phyloP scores from a whole-genome alignment of 805 yeast species.

The Sungouiozyma ichnusensis region DNA sequence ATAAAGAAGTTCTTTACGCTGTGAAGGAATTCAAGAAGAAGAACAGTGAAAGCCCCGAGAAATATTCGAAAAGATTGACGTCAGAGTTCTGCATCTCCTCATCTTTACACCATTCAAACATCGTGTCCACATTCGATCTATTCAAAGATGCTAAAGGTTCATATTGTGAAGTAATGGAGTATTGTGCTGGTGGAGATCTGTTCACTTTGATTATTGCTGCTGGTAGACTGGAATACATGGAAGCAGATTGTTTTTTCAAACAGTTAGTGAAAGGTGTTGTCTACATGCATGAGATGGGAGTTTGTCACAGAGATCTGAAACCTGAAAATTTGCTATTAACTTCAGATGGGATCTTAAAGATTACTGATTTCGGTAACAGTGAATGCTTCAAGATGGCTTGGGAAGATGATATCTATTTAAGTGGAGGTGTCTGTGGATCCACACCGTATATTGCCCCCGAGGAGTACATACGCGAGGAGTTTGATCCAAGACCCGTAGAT shows the following conservation, averaged over 20 bases:
- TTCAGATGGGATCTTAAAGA: conserved; percentile 60
- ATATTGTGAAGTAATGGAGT: conserved; percentile 80
- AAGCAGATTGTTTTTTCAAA: conserved; percentile 85
- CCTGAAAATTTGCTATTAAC: conserved; percentile 86
- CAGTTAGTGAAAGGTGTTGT: conserved; percentile 75
- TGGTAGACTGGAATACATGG: conserved; percentile 70
- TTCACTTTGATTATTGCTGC: conserved; percentile 63
- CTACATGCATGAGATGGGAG: conserved; percentile 84
- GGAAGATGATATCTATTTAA: conserved; percentile 59
- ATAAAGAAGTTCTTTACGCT: conserved; percentile 48
- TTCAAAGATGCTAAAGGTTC: conserved; percentile 75
- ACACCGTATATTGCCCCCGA: conserved; percentile 90
- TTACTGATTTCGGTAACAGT: conserved; percentile 81
- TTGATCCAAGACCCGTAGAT: conserved; percentile 76
- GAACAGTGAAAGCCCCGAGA: conserved; percentile 51
- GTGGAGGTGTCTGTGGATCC: conserved; percentile 75
- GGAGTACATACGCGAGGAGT: conserved; percentile 51
- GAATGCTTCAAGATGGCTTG: conserved; percentile 80
- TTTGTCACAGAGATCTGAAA: conserved; percentile 86
- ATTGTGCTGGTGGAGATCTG: conserved; percentile 72
- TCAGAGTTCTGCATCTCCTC: conserved; percentile 78
- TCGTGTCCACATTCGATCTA: conserved; percentile 65
- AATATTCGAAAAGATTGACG: conserved; percentile 63
- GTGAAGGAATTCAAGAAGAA: conserved; percentile 75
- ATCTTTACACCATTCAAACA: conserved; percentile 65